Base-by-base conservation (phyloP, 805 yeast genomes). In the Zygoascus bituminiphila region DNA sequence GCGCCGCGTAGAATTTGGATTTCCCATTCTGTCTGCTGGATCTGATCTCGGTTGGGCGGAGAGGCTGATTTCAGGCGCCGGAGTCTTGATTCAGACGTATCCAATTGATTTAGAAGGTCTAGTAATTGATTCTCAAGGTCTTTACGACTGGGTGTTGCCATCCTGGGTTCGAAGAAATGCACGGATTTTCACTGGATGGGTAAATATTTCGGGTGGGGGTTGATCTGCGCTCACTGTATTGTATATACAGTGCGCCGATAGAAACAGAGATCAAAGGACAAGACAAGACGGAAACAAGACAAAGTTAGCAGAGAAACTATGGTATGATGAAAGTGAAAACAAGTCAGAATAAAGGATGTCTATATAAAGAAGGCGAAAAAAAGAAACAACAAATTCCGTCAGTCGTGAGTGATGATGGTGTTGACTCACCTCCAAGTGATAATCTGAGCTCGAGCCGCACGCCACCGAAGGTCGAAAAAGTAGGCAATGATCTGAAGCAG, bases 1-100 rank as follows among this genome's bases (percentile, higher is more conserved):
- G 48, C 56, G 8, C 56, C 56, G 2, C 35, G 20, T 22, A 53
- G 46, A 53, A 53, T 53, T 38, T 53, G 53, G 8, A 53, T 24
- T 38, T 53, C 52, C 43, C 51, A 53, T 36, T 53, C 56, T 15
- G 49, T 51, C 23, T 48, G 50, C n/a, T 45, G 38, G 6, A 51
- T 45, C 31, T 37, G 37, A 14, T 48, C 52, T 19, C 41, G 42
- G 40, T 43, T 48, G 21, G 31, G 35, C 20, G 52, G 48, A 2
- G 22, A 17, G n/a, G 26, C 31, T 10, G 36, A 29, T 22, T 31
- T 23, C 14, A 36, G 37, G 14, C 17, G 22, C 19, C 19, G n/a
- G 31, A 42, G 44, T 10, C 49, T 33, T 9, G 37, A 17, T 8
- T 35, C 19, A 20, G 51, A 48, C 15, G 19, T 31, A n/a, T 35